Percentiles rank a stretch among this genome's conserved stretches.
Evolutionary conservation across 805 yeast species (phyloP).

Genomic region (Vanderwaltozyma tropicalis): DNA sequence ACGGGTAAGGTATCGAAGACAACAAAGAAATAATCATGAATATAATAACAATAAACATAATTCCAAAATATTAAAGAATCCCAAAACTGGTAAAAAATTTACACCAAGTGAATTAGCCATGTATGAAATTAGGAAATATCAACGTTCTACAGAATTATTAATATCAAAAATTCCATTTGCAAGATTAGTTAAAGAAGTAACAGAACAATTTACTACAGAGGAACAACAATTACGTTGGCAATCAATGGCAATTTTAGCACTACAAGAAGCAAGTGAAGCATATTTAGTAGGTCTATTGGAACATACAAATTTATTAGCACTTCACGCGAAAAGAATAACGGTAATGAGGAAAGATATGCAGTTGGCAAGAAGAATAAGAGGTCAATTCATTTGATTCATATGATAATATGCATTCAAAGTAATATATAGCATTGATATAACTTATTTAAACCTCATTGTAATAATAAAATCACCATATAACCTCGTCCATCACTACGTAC

Average conservation of each 20-base stretch:
- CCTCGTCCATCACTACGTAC: too few species aligned
- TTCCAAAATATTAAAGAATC: conserved; percentile 3
- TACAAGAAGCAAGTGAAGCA: conserved; percentile 78
- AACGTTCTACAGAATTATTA: conserved; percentile 55
- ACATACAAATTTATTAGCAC: conserved; percentile 67
- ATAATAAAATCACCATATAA: too few species aligned
- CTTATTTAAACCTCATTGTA: too few species aligned
- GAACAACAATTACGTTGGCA: conserved; percentile 67
- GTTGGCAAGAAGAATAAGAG: conserved; percentile 67
- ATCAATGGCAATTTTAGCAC: conserved; percentile 61
- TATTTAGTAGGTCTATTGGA: conserved; percentile 62
- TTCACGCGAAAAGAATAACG: conserved; percentile 76
- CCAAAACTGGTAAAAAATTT: conserved; percentile 38
- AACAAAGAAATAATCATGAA: neutral
- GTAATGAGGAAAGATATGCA: conserved; percentile 79
- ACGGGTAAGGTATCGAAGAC: neutral
- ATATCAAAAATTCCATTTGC: conserved; percentile 71
- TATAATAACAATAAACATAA: conserved; percentile 4
- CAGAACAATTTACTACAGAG: conserved; percentile 38
- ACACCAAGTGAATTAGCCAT: conserved; percentile 59
- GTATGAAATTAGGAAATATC: conserved; percentile 58
- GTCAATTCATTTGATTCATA: conserved; percentile 32
- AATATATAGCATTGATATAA: too few species aligned
- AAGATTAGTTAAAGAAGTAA: conserved; percentile 62
- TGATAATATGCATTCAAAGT: too few species aligned